phyloP scores from a whole-genome alignment of 257 asterid species.

The Gentiana macrophylla region DNA sequence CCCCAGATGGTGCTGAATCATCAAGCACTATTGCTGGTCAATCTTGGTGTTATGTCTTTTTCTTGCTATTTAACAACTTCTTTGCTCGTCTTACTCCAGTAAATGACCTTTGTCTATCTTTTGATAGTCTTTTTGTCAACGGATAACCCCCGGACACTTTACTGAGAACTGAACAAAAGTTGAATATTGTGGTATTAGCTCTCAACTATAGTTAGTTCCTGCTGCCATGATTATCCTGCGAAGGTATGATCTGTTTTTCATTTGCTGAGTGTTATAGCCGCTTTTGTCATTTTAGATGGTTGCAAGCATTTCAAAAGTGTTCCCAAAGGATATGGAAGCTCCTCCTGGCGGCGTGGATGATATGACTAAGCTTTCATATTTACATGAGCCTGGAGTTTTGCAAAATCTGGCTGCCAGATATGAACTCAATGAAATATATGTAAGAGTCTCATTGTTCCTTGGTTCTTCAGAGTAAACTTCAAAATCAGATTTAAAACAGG shows the following conservation, averaged over 20 bases:
- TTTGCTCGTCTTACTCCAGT: too few relatives aligned
- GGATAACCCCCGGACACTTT: not conserved
- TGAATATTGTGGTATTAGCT: not conserved
- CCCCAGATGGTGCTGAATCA: too few relatives aligned
- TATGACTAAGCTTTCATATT: slow-evolving; percentile 98
- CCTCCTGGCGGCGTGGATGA: slow-evolving; percentile 99
- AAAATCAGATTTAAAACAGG: not conserved
- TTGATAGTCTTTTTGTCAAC: not conserved
- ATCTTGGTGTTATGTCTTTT: too few relatives aligned
- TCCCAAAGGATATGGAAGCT: slow-evolving; percentile 91
- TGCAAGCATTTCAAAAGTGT: slow-evolving; percentile 66
- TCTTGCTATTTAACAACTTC: too few relatives aligned
- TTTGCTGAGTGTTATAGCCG: not conserved
- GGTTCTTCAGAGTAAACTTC: not conserved
- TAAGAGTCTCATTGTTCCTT: slow-evolving; percentile 28
- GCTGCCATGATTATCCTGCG: not conserved
- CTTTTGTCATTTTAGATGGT: slow-evolving; percentile 48
- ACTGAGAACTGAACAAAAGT: not conserved
- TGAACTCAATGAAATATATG: slow-evolving; percentile 96
- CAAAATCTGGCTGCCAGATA: slow-evolving; percentile 92
- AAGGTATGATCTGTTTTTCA: not conserved
- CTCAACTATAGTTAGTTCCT: not conserved
- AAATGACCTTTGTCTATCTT: not conserved
- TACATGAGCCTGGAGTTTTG: slow-evolving; percentile 98
- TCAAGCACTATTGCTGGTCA: too few relatives aligned